Percentiles rank a stretch among this genome's conserved stretches.
Conservation (phyloP, 2,329 filamentous ascomycete species). For the Drechslerella stenobrocha region DNA sequence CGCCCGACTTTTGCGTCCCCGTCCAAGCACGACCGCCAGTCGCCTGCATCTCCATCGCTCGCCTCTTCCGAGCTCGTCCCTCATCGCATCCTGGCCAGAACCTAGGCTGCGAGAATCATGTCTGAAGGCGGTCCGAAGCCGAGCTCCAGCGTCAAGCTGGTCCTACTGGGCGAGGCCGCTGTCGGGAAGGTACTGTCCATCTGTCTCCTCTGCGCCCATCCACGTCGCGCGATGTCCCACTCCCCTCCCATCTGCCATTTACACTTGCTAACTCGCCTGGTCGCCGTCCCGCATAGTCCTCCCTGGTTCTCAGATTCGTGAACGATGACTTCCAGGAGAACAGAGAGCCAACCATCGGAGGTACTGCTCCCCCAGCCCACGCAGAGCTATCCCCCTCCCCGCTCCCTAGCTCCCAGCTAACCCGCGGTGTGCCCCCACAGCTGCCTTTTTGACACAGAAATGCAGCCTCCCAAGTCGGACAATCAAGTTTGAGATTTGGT, state of each 20-base stretch:
- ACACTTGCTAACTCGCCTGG: neutral
- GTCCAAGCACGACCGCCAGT: too few species aligned
- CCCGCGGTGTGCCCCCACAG: slow-evolving; percentile 58
- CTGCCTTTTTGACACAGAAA: slow-evolving; percentile 98
- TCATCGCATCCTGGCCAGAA: slow-evolving; percentile 18
- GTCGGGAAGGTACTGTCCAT: slow-evolving; percentile 80
- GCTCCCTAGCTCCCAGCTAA: slow-evolving; percentile 4
- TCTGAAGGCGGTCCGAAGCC: slow-evolving; percentile 72
- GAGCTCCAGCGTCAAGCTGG: slow-evolving; percentile 99
- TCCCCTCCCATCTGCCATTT: too few species aligned
- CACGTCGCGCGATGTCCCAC: neutral
- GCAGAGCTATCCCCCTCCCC: slow-evolving; percentile 48
- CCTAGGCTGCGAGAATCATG: slow-evolving; percentile 60
- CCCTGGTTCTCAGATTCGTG: slow-evolving; percentile 94
- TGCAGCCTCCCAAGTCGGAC: slow-evolving; percentile 91
- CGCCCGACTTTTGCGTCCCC: slow-evolving; percentile 24
- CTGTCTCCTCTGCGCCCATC: too few species aligned
- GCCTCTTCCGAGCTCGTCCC: neutral
- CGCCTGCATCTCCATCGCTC: slow-evolving; percentile 6
- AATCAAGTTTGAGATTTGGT: slow-evolving; percentile 89
- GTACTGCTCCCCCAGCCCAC: too few species aligned
- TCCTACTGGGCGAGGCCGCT: slow-evolving; percentile 93
- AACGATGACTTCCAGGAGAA: slow-evolving; percentile 99
- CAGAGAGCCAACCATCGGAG: slow-evolving; percentile 98
- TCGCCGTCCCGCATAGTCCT: slow-evolving; percentile 71